Conservation (phyloP, 495 filamentous ascomycete genomes). For the Penicillium ochrochloron region DNA sequence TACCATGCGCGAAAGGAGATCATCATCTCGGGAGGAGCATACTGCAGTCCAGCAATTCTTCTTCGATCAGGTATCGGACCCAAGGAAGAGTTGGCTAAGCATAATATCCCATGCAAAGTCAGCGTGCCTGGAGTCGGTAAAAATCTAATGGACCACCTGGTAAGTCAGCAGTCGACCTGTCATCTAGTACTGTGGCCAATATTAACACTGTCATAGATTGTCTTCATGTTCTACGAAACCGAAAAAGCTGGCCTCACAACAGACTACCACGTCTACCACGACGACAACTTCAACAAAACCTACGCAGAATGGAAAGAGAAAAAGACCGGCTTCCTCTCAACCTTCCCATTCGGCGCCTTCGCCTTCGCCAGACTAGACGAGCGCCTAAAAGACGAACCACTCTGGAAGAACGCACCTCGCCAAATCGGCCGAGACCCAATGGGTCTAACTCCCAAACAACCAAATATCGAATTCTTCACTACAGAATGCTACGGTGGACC, state of each 20-base stretch:
- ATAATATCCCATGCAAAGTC: conserved; percentile 50
- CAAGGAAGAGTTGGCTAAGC: conserved; percentile 48
- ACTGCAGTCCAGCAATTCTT: conserved; percentile 61
- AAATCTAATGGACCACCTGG: conserved; percentile 60
- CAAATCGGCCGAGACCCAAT: conserved; percentile 55
- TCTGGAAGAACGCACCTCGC: conserved; percentile 47
- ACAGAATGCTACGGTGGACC: conserved; percentile 59
- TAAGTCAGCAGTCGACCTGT: conserved; percentile 13
- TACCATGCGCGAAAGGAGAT: conserved; percentile 50
- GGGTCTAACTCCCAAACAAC: conserved; percentile 52
- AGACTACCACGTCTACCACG: conserved; percentile 46
- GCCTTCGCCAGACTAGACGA: conserved; percentile 57
- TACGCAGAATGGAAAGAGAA: conserved; percentile 54
- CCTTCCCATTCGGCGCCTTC: conserved; percentile 59
- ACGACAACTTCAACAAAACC: conserved; percentile 42
- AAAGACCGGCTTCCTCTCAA: conserved; percentile 54
- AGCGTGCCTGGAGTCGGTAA: conserved; percentile 59
- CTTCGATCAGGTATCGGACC: conserved; percentile 61
- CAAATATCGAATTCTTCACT: conserved; percentile 57
- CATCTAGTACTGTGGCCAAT: neutral
- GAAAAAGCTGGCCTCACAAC: conserved; percentile 47
- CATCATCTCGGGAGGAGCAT: conserved; percentile 57
- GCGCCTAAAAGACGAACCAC: conserved; percentile 47
- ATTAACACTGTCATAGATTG: conserved; percentile 19
- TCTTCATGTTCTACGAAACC: conserved; percentile 55